These are phyloP conservation scores for Diaporthe sp. DNA, from an alignment of 2,329 filamentous ascomycete genomes.

Conservation along the genomic window DNA sequence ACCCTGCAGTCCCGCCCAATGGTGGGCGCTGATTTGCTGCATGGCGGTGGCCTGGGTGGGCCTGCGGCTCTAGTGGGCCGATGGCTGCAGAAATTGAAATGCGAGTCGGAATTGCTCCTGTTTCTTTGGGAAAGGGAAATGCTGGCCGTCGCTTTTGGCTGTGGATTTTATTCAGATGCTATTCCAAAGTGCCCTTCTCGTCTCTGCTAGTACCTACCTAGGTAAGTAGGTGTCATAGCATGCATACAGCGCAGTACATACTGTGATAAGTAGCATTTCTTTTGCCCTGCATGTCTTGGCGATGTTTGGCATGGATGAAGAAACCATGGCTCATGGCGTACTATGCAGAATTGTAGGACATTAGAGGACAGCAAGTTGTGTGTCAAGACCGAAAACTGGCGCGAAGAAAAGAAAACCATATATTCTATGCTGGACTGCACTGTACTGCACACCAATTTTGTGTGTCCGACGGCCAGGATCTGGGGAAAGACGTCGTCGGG, in stretches of 20 bases:
- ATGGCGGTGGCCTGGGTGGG: not conserved
- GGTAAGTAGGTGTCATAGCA: not conserved
- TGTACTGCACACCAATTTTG: not conserved
- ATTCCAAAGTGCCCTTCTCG: not conserved
- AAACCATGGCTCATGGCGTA: not conserved
- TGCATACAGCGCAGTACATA: not conserved
- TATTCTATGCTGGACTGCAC: not conserved
- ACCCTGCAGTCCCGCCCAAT: constrained; percentile 36
- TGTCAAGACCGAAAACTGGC: not conserved
- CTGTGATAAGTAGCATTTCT: not conserved
- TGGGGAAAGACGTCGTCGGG: not conserved
- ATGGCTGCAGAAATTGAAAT: constrained; percentile 32
- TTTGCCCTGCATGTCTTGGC: constrained; percentile 22
- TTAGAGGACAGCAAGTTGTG: not conserved
- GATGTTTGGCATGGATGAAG: not conserved
- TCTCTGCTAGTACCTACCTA: not conserved
- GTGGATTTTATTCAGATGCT: not conserved
- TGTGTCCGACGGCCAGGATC: not conserved
- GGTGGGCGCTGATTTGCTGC: constrained; percentile 28
- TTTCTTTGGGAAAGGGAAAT: not conserved
- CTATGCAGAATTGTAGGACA: not conserved
- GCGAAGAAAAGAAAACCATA: not conserved
- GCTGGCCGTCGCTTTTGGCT: not conserved
- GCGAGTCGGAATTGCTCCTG: constrained; percentile 24
- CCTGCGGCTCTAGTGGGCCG: constrained; percentile 25